Evolutionary conservation across 331 rosid genomes (phyloP), one percentile per base, ranked within the genome.

Genomic region (Quercus lobata): DNA sequence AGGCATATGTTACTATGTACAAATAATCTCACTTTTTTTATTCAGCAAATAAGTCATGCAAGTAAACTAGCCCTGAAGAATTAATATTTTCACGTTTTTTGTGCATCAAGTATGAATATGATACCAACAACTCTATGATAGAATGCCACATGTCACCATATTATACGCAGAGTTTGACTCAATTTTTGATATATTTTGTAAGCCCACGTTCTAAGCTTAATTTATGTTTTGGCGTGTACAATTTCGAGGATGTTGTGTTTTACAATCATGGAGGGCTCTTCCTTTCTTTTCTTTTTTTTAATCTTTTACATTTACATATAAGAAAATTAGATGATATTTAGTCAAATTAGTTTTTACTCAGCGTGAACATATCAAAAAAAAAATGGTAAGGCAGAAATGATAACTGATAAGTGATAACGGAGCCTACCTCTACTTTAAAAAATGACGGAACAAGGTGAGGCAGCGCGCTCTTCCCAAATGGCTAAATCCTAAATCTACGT

Each of bases 51-150:
- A 61, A 74, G 81, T 61, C 29, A 71, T 72, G 49, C 71, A 85
- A 84, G 86, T 87, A 65, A 87, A 76, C 76, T 84, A 78, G 71
- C 74, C 4, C 58, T 63, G 4, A 87, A 87, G 88, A 49, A 63
- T 78, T 76, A 19, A 27, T 30, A 1, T 54, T 69, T 19, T 19
- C 85, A 74, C 84, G 86, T 83, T 71, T 57, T 61, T 60, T 41
- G 75, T 83, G 79, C 63, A 69, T 77, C 52, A 76, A 19, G 49
- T 76, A 34, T n/a, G 2, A 73, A 46, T 76, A 34, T n/a, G 2
- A 73, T 16, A 56, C 46, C 35, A 72, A 27, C 12, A 22, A 3
- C 14, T 24, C 1, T 22, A 72, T 55, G 71, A 63, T 22, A 2
- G 29, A 25, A 5, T 61, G 32, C 68, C 34, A 61, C 4, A 21